A percentile compares a stretch with the other conserved stretches of the same genome.
phyloP scores from a whole-genome alignment of 495 filamentous ascomycete species.

The Lasiosphaeria hispida region DNA sequence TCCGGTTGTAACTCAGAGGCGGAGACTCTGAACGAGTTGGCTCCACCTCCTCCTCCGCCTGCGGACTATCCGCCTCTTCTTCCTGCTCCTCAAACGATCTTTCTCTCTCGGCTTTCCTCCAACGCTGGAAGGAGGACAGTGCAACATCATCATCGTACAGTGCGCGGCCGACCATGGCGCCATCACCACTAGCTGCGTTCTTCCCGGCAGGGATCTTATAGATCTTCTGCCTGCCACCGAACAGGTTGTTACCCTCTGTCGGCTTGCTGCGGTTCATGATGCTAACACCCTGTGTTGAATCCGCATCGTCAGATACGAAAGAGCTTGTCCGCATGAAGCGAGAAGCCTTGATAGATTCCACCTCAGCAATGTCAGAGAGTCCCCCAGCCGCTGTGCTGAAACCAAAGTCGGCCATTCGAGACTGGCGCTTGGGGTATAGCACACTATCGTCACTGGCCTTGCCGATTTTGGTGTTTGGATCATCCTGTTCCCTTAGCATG shows the following conservation, averaged over 20 bases:
- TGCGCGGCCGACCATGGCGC: slow-evolving; percentile 63
- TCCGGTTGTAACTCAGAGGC: slow-evolving; percentile 60
- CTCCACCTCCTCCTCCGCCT: slow-evolving; percentile 39
- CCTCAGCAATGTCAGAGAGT: slow-evolving; percentile 85
- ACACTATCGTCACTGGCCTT: slow-evolving; percentile 96
- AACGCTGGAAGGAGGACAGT: slow-evolving; percentile 73
- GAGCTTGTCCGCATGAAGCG: slow-evolving; percentile 46
- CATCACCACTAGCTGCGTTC: slow-evolving; percentile 24
- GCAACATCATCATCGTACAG: slow-evolving; percentile 86
- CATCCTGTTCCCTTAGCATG: slow-evolving; percentile 92
- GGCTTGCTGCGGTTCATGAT: slow-evolving; percentile 83
- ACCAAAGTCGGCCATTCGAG: slow-evolving; percentile 59
- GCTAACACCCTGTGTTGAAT: slow-evolving; percentile 51
- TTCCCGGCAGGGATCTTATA: slow-evolving; percentile 76
- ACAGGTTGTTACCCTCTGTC: slow-evolving; percentile 87
- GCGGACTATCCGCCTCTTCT: slow-evolving; percentile 28
- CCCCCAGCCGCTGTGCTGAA: slow-evolving; percentile 47
- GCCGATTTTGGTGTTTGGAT: slow-evolving; percentile 79
- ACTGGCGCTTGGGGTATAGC: slow-evolving; percentile 75
- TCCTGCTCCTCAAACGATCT: slow-evolving; percentile 43
- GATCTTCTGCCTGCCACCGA: slow-evolving; percentile 94
- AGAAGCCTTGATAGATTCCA: slow-evolving; percentile 67
- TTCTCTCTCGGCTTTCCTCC: slow-evolving; percentile 57
- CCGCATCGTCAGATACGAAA: slow-evolving; percentile 68
- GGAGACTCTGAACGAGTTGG: slow-evolving; percentile 57